Evolutionary conservation across 257 asterid species (phyloP).

Genomic region (Nicotiana tomentosiformis): DNA sequence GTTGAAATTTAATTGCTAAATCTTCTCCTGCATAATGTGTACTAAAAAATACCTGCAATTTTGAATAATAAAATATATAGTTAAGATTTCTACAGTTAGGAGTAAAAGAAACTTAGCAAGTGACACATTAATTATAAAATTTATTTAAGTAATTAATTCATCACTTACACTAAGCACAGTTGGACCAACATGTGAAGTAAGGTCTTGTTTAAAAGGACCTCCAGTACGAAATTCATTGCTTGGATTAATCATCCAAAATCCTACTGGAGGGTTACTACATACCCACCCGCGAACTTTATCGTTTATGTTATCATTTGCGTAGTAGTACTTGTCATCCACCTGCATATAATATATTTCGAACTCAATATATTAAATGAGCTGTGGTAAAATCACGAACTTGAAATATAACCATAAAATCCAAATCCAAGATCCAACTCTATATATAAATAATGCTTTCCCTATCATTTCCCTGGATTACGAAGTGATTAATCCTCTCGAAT

Average conservation of each 20-base stretch:
- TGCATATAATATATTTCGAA: not conserved
- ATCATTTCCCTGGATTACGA: no score
- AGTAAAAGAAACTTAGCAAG: no score
- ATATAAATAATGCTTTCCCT: no score
- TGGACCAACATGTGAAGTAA: conserved; percentile 64
- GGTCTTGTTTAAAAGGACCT: conserved; percentile 60
- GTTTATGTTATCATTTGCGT: conserved; percentile 45
- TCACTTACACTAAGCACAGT: conserved; percentile 39
- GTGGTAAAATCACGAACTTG: no score
- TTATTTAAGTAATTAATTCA: not conserved
- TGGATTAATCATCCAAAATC: conserved; percentile 67
- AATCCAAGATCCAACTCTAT: no score
- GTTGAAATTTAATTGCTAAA: conserved; percentile 29
- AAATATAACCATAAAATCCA: no score
- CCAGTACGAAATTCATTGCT: conserved; percentile 54
- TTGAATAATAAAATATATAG: not conserved
- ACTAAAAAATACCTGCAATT: conserved; percentile 53
- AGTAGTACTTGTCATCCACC: conserved; percentile 68
- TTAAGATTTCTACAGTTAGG: no score
- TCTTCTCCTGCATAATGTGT: conserved; percentile 60
- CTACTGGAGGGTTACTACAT: conserved; percentile 24
- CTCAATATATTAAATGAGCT: no score
- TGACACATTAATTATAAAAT: not conserved
- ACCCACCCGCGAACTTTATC: conserved; percentile 56
- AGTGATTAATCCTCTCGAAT: not conserved